Evolutionary conservation across 169 alveolate genomes (phyloP).

Genomic region (Theileria annulata): DNA sequence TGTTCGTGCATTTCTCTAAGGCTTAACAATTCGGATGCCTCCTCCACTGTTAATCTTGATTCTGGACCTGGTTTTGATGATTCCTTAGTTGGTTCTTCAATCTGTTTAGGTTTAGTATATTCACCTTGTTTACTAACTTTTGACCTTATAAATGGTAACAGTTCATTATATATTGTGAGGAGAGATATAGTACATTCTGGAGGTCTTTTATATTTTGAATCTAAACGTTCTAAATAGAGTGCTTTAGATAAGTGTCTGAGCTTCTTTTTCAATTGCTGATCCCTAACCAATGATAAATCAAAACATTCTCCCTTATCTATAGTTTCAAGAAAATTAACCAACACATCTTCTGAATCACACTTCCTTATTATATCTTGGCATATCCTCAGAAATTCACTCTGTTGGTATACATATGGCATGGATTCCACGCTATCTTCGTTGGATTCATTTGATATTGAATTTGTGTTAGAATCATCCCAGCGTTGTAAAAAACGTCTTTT

Average conservation of each 20-base stretch:
- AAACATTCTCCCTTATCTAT: constrained; percentile 39
- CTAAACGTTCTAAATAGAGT: constrained; percentile 63
- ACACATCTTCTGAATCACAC: constrained; percentile 39
- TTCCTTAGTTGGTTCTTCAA: constrained; percentile 30
- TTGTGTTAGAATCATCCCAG: constrained; percentile 26
- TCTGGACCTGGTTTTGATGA: constrained; percentile 12
- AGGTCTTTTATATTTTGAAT: constrained; percentile 66
- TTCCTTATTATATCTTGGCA: constrained; percentile 51
- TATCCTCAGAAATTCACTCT: constrained; percentile 57
- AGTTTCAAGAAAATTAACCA: constrained; percentile 17
- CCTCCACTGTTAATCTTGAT: constrained; percentile 18
- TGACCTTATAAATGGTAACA: constrained; percentile 64
- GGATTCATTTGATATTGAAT: neutral
- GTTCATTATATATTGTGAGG: constrained; percentile 59
- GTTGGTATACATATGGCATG: constrained; percentile 59
- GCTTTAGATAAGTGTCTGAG: constrained; percentile 76
- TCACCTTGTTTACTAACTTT: constrained; percentile 66
- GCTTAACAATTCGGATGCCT: constrained; percentile 48
- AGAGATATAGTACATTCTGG: constrained; percentile 71
- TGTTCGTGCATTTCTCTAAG: constrained; percentile 81
- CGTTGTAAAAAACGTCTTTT: constrained; percentile 34
- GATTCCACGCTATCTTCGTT: neutral
- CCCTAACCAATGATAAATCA: constrained; percentile 40
- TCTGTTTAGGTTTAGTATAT: constrained; percentile 46
- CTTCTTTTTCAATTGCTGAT: constrained; percentile 72